Base-by-base conservation (phyloP, 2,329 filamentous ascomycete genomes). In the Xylariaceae sp. region DNA sequence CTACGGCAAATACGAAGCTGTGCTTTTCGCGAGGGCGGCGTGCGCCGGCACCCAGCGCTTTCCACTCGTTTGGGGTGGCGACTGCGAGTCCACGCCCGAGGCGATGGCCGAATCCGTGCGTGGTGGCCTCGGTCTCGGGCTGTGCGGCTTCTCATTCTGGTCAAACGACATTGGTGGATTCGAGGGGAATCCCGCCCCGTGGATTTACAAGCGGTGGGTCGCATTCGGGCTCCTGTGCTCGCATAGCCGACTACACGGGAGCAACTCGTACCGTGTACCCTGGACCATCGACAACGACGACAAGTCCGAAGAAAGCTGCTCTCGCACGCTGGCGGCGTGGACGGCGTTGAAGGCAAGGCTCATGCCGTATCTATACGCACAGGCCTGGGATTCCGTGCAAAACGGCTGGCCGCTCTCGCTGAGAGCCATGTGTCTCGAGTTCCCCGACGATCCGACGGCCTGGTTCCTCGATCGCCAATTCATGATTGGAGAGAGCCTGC, bases 151-250 rank as follows among this genome's bases (percentile, higher is more conserved):
- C 67, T 78, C 80, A 9, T 87, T 83, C 70, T 88, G 85, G 84
- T 83, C 81, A 35, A 83, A 81, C 59, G 85, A 88, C 64, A 88
- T 88, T 61, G 85, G 85, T 47, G 85, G 85, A 0, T 88, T 89
- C 62, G 86, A 89, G 65, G 86, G 86, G 2, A 78, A 71, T 3
- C 86, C 86, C 3, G 78, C 76, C 2, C 83, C 81, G 0, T 84
- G 82, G 73, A 80, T 89, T 62, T 89, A 89, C 71, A 89, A 89
- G 72, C 81, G 86, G 47, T 89, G 86, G 86, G 85, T 89, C 4
- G 85, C 85, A n/a, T 88, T 89, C 68, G 86, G 86, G 0, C 75
- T 89, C 1, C 71, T 89, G 41, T 88, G 84, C 61, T 82, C 80
- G 7, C 86, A 89, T 68, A 87, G 83, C 39, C 79, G 86, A 11